These are phyloP conservation scores for Ustilago lituana DNA, from an alignment of 1,284 basidiomycete species.

Conservation along the genomic window DNA sequence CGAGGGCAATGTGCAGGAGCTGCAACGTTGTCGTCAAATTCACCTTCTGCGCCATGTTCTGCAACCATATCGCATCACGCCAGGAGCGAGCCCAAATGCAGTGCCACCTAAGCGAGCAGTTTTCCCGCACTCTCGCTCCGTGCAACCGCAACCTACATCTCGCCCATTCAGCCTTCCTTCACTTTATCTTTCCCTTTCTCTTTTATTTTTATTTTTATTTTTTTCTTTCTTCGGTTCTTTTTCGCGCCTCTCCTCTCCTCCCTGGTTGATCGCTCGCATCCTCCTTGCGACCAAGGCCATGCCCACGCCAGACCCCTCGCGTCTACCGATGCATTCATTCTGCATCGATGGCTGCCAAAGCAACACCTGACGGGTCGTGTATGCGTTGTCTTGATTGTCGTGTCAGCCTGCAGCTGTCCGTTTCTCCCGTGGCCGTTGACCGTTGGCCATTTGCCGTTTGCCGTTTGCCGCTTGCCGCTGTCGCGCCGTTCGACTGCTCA, in stretches of 20 bases:
- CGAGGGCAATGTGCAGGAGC: no score
- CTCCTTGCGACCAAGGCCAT: slow-evolving; percentile 10
- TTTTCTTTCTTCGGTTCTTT: slow-evolving; percentile 5
- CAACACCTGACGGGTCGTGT: background rate
- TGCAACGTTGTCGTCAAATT: slow-evolving; percentile 4
- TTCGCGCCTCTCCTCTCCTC: background rate
- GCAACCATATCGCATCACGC: slow-evolving; percentile 7
- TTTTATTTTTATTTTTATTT: background rate
- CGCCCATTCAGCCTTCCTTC: no score
- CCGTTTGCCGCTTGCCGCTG: background rate
- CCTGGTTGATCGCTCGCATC: background rate
- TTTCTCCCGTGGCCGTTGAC: background rate
- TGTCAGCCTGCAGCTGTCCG: slow-evolving; percentile 9
- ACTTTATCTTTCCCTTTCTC: no score
- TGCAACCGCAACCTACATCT: no score
- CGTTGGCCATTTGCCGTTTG: slow-evolving; percentile 1
- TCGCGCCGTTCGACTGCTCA: background rate
- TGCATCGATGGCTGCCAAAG: slow-evolving; percentile 21
- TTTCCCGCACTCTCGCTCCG: background rate
- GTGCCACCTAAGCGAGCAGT: slow-evolving; percentile 13
- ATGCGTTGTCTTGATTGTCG: background rate
- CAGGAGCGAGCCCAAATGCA: slow-evolving; percentile 14
- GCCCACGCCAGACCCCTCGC: slow-evolving; percentile 33
- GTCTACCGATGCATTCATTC: slow-evolving; percentile 22
- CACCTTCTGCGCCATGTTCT: slow-evolving; percentile 5